Conservation (phyloP, 306 rosid species). For the Rosa multiflora region DNA sequence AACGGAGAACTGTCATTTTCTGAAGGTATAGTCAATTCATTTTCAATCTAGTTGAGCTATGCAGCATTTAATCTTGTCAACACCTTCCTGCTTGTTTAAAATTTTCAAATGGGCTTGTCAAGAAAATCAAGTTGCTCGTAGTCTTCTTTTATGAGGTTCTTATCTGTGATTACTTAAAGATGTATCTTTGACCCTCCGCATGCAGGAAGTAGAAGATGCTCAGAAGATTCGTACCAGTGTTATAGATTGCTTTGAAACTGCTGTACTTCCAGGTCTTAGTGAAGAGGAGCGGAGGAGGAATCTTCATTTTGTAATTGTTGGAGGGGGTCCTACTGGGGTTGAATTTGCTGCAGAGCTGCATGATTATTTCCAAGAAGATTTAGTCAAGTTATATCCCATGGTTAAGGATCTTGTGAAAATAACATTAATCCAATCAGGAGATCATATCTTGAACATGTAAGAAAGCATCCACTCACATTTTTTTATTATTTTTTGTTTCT, state of each 20-base stretch:
- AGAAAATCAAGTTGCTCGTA: constrained; percentile 5
- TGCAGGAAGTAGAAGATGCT: constrained; percentile 92
- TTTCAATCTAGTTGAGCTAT: background rate
- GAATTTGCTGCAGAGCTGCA: constrained; percentile 99
- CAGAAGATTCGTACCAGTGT: constrained; percentile 74
- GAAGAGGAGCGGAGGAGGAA: constrained; percentile 70
- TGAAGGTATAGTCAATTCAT: constrained; percentile 55
- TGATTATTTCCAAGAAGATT: constrained; percentile 78
- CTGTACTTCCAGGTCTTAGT: constrained; percentile 73
- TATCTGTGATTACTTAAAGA: constrained; percentile 10
- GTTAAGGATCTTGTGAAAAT: constrained; percentile 78
- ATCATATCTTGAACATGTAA: constrained; percentile 94
- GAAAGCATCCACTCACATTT: constrained; percentile 17
- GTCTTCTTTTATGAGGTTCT: background rate
- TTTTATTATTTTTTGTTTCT: background rate
- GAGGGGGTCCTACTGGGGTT: constrained; percentile 99
- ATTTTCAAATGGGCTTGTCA: constrained; percentile 17
- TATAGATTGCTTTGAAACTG: constrained; percentile 92
- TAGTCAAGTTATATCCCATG: constrained; percentile 63
- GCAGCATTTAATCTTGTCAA: background rate
- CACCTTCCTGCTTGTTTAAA: constrained; percentile 11
- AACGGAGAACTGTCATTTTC: constrained; percentile 78
- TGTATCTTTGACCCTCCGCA: constrained; percentile 21
- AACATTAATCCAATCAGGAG: constrained; percentile 90
- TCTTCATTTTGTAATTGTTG: constrained; percentile 96